A percentile compares a stretch with the other conserved stretches of the same genome.
Conservation (phyloP, 495 filamentous ascomycete genomes). For the Trichoderma virens region DNA sequence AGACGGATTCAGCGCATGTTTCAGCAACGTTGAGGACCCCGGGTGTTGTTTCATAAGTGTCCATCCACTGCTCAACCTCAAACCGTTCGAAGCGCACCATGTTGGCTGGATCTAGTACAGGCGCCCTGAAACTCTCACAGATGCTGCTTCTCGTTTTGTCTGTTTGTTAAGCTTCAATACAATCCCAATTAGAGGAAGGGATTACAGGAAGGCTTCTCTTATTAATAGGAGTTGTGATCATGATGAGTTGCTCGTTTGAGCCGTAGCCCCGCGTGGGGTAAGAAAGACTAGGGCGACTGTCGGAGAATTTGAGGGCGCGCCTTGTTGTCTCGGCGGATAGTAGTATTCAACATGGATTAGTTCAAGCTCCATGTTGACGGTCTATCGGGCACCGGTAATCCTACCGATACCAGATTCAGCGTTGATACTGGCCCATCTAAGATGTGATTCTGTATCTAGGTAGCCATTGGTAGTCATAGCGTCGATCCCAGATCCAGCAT, state of each 20-base stretch:
- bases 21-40: conserved; percentile 80
- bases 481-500: no score
- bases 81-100: conserved; percentile 70
- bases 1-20: conserved; percentile 77
- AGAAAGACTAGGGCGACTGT: neutral
- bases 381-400: neutral
- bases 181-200: neutral
- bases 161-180: neutral
- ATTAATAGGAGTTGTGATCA: neutral
- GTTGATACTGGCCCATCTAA: no score
- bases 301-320: neutral
- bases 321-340: neutral
- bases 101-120: conserved; percentile 9
- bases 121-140: neutral
- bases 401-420: no score
- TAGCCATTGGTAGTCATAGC: no score
- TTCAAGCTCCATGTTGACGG: neutral
- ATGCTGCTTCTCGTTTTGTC: neutral
- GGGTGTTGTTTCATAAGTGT: conserved; percentile 62
- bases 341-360: neutral
- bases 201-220: neutral
- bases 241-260: neutral
- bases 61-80: conserved; percentile 91
- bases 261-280: neutral
- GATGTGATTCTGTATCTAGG: no score